phyloP scores from a whole-genome alignment of 2,329 filamentous ascomycete species.

The Hansfordia pulvinata region DNA sequence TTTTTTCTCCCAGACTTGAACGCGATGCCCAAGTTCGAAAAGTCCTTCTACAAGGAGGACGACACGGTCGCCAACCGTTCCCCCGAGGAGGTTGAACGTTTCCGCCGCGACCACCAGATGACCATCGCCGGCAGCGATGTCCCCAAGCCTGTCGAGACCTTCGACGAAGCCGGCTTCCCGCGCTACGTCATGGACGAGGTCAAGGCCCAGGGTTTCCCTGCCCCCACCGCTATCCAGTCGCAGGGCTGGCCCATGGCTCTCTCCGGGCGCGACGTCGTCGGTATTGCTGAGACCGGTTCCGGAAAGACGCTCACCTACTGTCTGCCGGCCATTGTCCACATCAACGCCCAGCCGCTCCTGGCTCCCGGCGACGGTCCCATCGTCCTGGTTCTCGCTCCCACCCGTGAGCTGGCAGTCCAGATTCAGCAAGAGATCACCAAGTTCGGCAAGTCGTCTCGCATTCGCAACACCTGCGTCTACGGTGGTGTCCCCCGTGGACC shows the following conservation, averaged over 20 bases:
- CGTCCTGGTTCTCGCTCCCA: conserved; percentile 88
- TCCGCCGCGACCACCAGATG: conserved; percentile 77
- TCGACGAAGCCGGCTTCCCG: conserved; percentile 95
- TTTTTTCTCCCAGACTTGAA: conserved; percentile 47
- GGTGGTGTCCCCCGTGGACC: conserved; percentile 96
- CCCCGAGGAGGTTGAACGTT: conserved; percentile 69
- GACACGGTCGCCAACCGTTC: conserved; percentile 63
- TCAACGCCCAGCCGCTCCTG: conserved; percentile 95
- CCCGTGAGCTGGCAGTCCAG: conserved; percentile 94
- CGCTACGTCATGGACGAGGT: conserved; percentile 97
- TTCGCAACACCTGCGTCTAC: conserved; percentile 97
- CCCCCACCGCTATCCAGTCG: conserved; percentile 90
- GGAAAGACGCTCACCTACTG: conserved; percentile 99
- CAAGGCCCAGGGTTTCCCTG: conserved; percentile 91
- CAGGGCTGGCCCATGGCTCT: conserved; percentile 99
- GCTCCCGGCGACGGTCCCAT: conserved; percentile 93
- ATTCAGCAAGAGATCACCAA: conserved; percentile 98
- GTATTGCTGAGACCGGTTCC: conserved; percentile 97
- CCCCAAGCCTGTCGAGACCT: conserved; percentile 89
- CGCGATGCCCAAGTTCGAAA: conserved; percentile 89
- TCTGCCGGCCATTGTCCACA: conserved; percentile 95
- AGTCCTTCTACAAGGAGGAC: conserved; percentile 98
- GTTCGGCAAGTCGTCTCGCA: conserved; percentile 94
- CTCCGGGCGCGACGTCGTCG: conserved; percentile 93
- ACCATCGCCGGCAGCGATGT: conserved; percentile 67